Evolutionary conservation across 768 basidiomycete species (phyloP).

Genomic region (Xerocomellus chrysenteron): DNA sequence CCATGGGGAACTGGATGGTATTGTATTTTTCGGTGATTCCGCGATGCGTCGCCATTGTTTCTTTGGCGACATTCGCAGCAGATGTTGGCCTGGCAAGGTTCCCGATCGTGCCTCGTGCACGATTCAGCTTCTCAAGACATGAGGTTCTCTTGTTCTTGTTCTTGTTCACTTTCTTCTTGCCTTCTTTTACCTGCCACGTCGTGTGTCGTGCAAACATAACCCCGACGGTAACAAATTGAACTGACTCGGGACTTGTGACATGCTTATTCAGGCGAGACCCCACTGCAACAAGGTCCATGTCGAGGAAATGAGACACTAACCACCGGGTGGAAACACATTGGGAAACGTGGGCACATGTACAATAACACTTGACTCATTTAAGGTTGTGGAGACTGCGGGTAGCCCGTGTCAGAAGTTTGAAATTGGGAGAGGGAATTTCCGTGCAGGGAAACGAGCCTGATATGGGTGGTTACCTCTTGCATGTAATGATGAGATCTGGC

Average conservation of each 20-base stretch:
- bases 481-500: constrained; percentile 18
- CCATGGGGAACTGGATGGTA: constrained; percentile 7
- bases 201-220: constrained; percentile 7
- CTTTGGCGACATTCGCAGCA: not conserved
- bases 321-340: constrained; percentile 1
- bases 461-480: constrained; percentile 4
- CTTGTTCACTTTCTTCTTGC: not conserved
- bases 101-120: not conserved
- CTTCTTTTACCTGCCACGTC: constrained; percentile 9
- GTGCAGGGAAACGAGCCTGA: constrained; percentile 9
- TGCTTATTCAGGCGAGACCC: constrained; percentile 2
- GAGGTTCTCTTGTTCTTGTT: not conserved
- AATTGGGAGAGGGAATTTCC: constrained; percentile 21
- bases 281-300: constrained; percentile 20
- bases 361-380: constrained; percentile 5
- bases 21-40: not conserved
- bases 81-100: constrained; percentile 1
- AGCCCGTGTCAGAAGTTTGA: constrained; percentile 15
- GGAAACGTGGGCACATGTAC: constrained; percentile 11
- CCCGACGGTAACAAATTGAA: not conserved
- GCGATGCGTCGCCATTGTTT: not conserved
- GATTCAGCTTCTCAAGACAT: constrained; percentile 1
- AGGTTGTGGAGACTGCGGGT: constrained; percentile 19
- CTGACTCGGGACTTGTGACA: constrained; percentile 2
- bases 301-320: constrained; percentile 22